Percentiles rank a stretch among this genome's conserved stretches.
These are phyloP conservation scores for Metarhizium guizhouense DNA, from an alignment of 2,329 filamentous ascomycete genomes.

Conservation along the genomic window DNA sequence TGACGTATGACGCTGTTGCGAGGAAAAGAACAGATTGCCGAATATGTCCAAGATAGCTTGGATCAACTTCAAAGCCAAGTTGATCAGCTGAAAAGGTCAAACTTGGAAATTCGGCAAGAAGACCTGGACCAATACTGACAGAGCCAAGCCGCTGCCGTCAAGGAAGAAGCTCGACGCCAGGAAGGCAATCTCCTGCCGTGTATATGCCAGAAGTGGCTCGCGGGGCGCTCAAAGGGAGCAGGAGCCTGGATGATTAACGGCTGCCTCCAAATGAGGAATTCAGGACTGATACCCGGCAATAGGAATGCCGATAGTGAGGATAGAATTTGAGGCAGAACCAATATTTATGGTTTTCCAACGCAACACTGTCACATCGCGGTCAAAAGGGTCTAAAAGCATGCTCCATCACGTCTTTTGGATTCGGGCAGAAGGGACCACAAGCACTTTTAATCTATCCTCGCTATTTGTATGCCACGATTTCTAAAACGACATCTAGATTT, in stretches of 20 bases:
- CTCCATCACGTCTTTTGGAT: constrained; percentile 91
- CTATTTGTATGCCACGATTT: constrained; percentile 68
- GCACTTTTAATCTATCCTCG: constrained; percentile 86
- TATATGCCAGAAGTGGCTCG: constrained; percentile 95
- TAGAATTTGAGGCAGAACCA: constrained; percentile 86
- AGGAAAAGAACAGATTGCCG: not conserved
- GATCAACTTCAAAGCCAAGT: not conserved
- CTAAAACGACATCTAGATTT: not conserved
- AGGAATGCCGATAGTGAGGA: constrained; percentile 93
- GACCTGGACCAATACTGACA: not conserved
- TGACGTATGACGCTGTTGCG: not conserved
- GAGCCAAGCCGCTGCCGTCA: not conserved
- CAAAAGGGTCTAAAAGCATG: constrained; percentile 92
- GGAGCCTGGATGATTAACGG: constrained; percentile 98
- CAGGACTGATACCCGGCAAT: constrained; percentile 85
- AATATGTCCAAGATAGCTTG: not conserved
- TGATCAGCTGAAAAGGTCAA: not conserved
- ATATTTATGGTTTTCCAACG: constrained; percentile 85
- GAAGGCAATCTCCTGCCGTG: constrained; percentile 83
- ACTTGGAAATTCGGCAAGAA: not conserved
- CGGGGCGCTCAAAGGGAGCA: constrained; percentile 91
- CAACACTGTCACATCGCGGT: constrained; percentile 55
- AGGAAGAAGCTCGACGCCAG: constrained; percentile 32
- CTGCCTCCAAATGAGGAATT: constrained; percentile 81
- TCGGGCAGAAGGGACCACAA: constrained; percentile 92